Base-by-base conservation (phyloP, 208 protist genomes). In the Trypanosoma caninum region DNA sequence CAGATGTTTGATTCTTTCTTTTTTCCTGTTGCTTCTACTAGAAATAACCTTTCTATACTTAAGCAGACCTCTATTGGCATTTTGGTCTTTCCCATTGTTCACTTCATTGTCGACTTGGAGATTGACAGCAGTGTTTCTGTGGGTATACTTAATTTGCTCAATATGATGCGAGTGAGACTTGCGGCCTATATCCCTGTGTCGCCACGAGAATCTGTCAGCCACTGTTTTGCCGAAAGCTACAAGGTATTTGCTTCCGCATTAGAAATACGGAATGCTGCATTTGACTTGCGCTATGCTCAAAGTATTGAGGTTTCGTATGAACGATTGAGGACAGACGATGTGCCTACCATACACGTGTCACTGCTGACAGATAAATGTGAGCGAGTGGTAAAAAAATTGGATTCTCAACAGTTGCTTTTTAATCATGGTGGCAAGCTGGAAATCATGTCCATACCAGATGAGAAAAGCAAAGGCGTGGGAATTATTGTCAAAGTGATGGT, bases 1-100 rank as follows among this genome's bases (percentile, higher is more conserved):
- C 67, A 72, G 1, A 70, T 72, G 22, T 94, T 87, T 50, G 72
- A 85, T 46, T 57, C 78, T 46, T 45, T 69, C 11, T 82, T 70
- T 42, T 45, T 74, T 20, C 25, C 51, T 5, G 13, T 51, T 44
- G 8, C 9, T 30, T 27, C 37, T n/a, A n/a, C n/a, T n/a, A n/a
- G n/a, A n/a, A n/a, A n/a, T n/a, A n/a, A n/a, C n/a, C 40, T 72
- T 16, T 73, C 82, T 41, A 50, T 79, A 31, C 65, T 93, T 9
- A 80, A 84, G 48, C 75, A 76, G 6, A 93, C 89, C 13, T 76
- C 75, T 10, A 64, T 95, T 58, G 89, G 89, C 3, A 71, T 84
- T n/a, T 80, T 91, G 6, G 59, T 90, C 18, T 92, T 87, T 53
- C 85, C 89, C 14, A 78, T 91, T 33, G 76, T 72, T 10, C 89